phyloP scores from a whole-genome alignment of 371 early-diverging fungal genomes.

The Mucor ambiguus region DNA sequence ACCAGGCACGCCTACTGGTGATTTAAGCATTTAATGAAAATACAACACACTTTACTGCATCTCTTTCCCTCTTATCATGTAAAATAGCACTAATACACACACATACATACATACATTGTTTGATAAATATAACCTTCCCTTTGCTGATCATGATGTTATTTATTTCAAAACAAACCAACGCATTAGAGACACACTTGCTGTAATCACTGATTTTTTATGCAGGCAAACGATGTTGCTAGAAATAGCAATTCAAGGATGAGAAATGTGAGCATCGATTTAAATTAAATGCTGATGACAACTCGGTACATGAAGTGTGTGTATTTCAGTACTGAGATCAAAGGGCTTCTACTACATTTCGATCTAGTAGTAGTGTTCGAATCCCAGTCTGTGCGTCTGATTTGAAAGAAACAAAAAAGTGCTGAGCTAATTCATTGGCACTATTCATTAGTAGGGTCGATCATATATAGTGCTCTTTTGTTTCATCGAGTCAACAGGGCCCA shows the following conservation, averaged over 20 bases:
- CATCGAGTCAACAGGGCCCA: background rate
- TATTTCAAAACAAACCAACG: background rate
- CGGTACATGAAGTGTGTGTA: background rate
- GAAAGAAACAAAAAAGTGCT: background rate
- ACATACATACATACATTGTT: background rate
- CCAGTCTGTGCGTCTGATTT: background rate
- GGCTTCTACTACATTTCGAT: background rate
- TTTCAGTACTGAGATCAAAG: constrained; percentile 2
- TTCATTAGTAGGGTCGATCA: too few species aligned
- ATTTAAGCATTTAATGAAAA: background rate
- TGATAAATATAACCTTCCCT: background rate
- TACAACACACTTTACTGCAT: background rate
- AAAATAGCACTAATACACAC: background rate
- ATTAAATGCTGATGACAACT: background rate
- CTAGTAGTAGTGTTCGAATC: background rate
- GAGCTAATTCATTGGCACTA: background rate
- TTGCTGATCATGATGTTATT: constrained; percentile 2
- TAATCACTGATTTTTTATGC: background rate
- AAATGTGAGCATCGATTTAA: constrained; percentile 1
- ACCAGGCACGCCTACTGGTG: constrained; percentile 12
- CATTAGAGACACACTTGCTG: background rate
- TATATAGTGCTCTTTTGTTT: too few species aligned
- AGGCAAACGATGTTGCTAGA: background rate
- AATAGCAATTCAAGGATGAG: constrained; percentile 3
- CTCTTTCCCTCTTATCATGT: background rate